Conservation (phyloP, 2,329 filamentous ascomycete genomes). For the Trichoderma oligosporum region DNA sequence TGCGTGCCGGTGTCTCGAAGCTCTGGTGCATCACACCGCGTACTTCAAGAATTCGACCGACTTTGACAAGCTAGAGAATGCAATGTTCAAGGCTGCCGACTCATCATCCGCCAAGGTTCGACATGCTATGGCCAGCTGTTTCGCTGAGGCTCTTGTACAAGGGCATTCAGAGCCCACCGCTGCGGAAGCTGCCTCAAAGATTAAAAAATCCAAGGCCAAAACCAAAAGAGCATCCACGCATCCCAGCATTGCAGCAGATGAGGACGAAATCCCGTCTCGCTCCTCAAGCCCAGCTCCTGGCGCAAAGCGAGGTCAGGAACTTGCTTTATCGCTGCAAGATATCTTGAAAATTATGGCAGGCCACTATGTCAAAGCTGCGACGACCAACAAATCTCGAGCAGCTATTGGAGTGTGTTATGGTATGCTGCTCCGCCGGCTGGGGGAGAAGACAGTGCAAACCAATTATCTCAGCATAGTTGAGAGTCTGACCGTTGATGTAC, state of each 20-base stretch:
- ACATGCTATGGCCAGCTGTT: constrained; percentile 79
- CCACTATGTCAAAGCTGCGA: constrained; percentile 75
- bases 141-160: constrained; percentile 80
- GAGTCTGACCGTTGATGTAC: constrained; percentile 73
- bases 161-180: constrained; percentile 56
- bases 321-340: constrained; percentile 72
- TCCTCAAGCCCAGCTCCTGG: constrained; percentile 69
- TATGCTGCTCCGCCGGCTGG: constrained; percentile 71
- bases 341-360: constrained; percentile 73
- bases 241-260: constrained; percentile 61
- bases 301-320: constrained; percentile 65
- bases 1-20: constrained; percentile 74
- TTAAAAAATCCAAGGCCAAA: constrained; percentile 67
- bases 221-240: constrained; percentile 58
- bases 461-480: constrained; percentile 79
- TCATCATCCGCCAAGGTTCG: constrained; percentile 70
- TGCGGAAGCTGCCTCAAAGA: constrained; percentile 50
- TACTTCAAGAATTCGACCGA: constrained; percentile 88
- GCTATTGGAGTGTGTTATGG: constrained; percentile 86
- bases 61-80: constrained; percentile 81
- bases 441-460: constrained; percentile 75
- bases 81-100: constrained; percentile 83
- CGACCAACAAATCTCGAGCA: constrained; percentile 74
- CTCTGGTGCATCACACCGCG: constrained; percentile 65
- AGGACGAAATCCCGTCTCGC: constrained; percentile 65